Percentiles rank a stretch among this genome's conserved stretches.
These are phyloP conservation scores for Termitomyces heimii DNA, from an alignment of 768 basidiomycete genomes.

Conservation along the genomic window DNA sequence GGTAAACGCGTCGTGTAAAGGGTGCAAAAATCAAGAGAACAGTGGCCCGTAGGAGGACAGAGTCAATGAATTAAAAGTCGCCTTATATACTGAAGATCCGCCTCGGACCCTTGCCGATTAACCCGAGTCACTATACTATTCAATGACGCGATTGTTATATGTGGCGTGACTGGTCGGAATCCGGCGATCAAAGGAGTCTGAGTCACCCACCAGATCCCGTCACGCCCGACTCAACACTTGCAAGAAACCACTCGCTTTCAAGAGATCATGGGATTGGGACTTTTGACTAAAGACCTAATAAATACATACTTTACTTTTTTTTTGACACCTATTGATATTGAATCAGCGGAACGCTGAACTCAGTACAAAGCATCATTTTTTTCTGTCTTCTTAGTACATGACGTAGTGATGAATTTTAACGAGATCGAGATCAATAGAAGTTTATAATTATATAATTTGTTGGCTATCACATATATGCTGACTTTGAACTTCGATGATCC, in stretches of 20 bases:
- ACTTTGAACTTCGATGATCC: neutral
- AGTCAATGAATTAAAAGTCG: neutral
- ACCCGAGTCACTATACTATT: neutral
- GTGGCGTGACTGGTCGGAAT: conserved; percentile 12
- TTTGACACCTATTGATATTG: neutral
- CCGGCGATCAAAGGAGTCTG: neutral
- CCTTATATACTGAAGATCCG: conserved; percentile 1
- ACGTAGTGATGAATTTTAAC: neutral
- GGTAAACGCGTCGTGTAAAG: neutral
- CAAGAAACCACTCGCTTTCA: neutral
- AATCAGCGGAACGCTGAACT: neutral
- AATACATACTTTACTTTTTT: too few species aligned
- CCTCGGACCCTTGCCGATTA: conserved; percentile 2
- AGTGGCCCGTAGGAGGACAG: neutral
- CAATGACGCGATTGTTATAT: neutral
- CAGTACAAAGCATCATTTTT: neutral
- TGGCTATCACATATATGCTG: neutral
- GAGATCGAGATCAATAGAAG: neutral
- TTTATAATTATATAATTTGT: neutral
- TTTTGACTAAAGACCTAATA: too few species aligned
- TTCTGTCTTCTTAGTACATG: neutral
- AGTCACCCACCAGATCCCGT: neutral
- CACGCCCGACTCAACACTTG: neutral
- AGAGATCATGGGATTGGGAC: too few species aligned
- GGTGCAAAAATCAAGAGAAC: neutral